Evolutionary conservation across 768 basidiomycete genomes (phyloP).

Genomic region (Lentinula lateritia): DNA sequence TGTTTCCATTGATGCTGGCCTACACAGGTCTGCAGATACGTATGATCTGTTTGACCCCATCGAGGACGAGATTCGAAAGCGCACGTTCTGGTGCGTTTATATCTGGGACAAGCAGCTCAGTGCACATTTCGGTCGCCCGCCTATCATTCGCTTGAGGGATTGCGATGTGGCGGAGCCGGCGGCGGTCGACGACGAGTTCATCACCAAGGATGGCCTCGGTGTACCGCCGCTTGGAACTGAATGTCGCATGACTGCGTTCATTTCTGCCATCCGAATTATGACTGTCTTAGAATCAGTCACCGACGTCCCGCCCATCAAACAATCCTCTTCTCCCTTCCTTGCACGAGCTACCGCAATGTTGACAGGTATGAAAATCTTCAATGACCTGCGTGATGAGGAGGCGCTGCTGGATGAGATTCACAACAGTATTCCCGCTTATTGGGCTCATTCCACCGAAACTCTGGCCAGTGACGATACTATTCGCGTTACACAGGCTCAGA

Average conservation of each 20-base stretch:
- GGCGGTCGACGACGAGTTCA: conserved; percentile 84
- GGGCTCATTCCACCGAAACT: conserved; percentile 78
- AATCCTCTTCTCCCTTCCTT: conserved; percentile 75
- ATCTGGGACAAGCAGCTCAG: conserved; percentile 93
- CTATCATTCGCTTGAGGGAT: conserved; percentile 80
- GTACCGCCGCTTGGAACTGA: conserved; percentile 67
- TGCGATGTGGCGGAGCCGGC: conserved; percentile 89
- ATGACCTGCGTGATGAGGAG: conserved; percentile 77
- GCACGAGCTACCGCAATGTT: conserved; percentile 65
- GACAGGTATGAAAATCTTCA: conserved; percentile 52
- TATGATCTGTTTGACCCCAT: conserved; percentile 87
- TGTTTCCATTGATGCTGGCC: conserved; percentile 81
- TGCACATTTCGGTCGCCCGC: conserved; percentile 85
- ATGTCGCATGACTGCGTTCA: conserved; percentile 77
- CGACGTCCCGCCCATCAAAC: conserved; percentile 70
- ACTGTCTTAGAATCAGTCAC: conserved; percentile 86
- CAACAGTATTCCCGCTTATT: conserved; percentile 63
- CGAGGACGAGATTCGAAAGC: conserved; percentile 87
- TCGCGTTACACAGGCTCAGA: conserved; percentile 82
- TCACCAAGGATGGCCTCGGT: conserved; percentile 66
- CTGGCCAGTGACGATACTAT: conserved; percentile 82
- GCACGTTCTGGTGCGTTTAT: conserved; percentile 96
- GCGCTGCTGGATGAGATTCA: conserved; percentile 76
- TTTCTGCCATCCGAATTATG: conserved; percentile 71
- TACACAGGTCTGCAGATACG: conserved; percentile 82